Evolutionary conservation across 2,329 filamentous ascomycete species (phyloP), one percentile per base, ranked within the genome.

Genomic region (Curvularia sp.): DNA sequence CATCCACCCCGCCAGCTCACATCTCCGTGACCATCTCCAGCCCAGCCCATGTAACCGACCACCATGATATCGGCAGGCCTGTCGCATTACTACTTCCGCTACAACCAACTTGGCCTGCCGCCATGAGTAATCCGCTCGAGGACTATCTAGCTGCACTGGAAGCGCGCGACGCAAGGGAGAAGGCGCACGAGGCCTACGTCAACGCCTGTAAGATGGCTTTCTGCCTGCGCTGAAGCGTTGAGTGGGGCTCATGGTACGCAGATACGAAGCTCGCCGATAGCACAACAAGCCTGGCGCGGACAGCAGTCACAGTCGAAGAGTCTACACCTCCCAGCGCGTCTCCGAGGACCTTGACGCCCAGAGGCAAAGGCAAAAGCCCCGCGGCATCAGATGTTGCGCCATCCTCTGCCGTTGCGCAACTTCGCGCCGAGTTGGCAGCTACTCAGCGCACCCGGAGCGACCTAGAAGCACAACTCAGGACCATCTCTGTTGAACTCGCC

Each of bases 81-180:
- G 47, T 3, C 19, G 5, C 23, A 21, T 25, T 47, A 43, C 32
- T 61, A 32, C 25, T n/a, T 49, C 49, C 36, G 43, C 25, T 19
- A 41, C 21, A 41, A 49, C 38, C 57, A 39, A 30, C 54, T 61
- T n/a, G 49, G 66, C 27, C 47, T 65, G 12, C 74, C 73, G 66
- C 73, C 74, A 87, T 87, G 85, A 83, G 86, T 63, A 86, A 85
- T 80, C 96, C 93, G 91, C 86, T 89, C 71, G 87, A 91, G 66
- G 90, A 96, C 71, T 97, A 96, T 77, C 82, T 91, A 61, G 82
- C 86, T 61, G 89, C 89, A 64, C 83, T 98, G 65, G 84, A 87
- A 67, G 88, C 89, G 69, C 83, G 87, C 63, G 91, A 92, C 69
- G 84, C 87, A 71, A 84, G 87, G 62, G 89, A 92, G 71, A 84